A percentile compares a stretch with the other conserved stretches of the same genome.
phyloP scores from a whole-genome alignment of 441 rosid species.

The Gossypium aridum region DNA sequence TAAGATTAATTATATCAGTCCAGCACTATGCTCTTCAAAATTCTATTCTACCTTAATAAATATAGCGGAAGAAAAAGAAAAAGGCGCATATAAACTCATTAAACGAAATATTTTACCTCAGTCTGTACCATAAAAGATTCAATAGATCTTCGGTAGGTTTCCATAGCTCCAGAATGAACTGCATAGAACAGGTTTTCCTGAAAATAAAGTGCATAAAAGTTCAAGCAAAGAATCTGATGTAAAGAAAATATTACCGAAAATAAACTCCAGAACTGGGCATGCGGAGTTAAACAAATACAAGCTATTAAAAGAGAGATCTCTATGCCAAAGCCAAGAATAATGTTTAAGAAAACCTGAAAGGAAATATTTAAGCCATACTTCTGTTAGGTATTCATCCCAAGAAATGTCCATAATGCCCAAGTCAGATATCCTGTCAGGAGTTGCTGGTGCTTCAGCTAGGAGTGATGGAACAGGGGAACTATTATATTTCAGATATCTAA shows the following conservation, averaged over 20 bases:
- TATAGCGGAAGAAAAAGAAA: conserved; percentile 8
- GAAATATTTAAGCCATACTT: conserved; percentile 45
- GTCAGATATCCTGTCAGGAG: conserved; percentile 54
- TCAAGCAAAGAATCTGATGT: background rate
- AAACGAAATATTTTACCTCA: conserved; percentile 45
- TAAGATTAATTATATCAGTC: background rate
- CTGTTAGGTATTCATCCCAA: conserved; percentile 72
- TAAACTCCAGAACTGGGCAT: background rate
- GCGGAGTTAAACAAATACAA: background rate
- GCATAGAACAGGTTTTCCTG: conserved; percentile 98
- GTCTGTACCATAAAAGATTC: conserved; percentile 61
- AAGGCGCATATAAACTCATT: conserved; percentile 9
- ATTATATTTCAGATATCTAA: conserved; percentile 64
- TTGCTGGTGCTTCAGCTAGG: conserved; percentile 61
- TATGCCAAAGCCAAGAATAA: conserved; percentile 8
- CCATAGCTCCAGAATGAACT: conserved; percentile 84
- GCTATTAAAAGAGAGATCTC: background rate
- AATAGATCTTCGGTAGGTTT: conserved; percentile 67
- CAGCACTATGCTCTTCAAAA: background rate
- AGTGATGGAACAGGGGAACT: conserved; percentile 35
- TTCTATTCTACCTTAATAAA: background rate
- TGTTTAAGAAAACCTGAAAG: background rate
- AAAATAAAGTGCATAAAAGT: conserved; percentile 21
- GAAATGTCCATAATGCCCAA: conserved; percentile 49
- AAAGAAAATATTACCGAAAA: background rate